These are phyloP conservation scores for Hysterangium stoloniferum DNA, from an alignment of 768 basidiomycete genomes.

Conservation along the genomic window DNA sequence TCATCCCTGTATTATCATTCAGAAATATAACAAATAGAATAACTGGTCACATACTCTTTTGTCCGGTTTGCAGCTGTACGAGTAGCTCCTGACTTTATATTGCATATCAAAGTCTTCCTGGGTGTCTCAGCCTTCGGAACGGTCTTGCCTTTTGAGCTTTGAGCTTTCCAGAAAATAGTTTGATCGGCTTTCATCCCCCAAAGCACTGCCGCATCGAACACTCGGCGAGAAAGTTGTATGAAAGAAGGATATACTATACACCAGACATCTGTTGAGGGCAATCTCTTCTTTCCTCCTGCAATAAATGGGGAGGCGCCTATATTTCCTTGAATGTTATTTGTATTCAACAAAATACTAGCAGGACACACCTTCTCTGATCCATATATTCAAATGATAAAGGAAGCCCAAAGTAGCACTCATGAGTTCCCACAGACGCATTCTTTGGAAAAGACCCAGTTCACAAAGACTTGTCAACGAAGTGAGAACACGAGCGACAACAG, in stretches of 20 bases:
- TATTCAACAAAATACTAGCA: too few relatives aligned
- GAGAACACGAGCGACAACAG: conserved; percentile 87
- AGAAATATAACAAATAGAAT: not conserved
- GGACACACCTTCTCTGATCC: conserved; percentile 88
- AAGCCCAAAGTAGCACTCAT: conserved; percentile 85
- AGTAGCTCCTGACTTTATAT: conserved; percentile 43
- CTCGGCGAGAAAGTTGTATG: conserved; percentile 49
- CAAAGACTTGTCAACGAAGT: conserved; percentile 80
- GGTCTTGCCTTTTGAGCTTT: conserved; percentile 29
- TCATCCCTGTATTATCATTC: conserved; percentile 55
- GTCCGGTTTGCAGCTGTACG: conserved; percentile 39
- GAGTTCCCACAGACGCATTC: conserved; percentile 95
- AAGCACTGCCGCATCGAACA: conserved; percentile 77
- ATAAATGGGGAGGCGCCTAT: conserved; percentile 84
- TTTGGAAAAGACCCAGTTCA: conserved; percentile 84
- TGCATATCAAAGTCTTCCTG: conserved; percentile 63
- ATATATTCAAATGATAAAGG: conserved; percentile 89
- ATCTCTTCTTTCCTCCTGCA: conserved; percentile 72
- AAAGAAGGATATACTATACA: conserved; percentile 93
- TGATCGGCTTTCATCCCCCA: conserved; percentile 87
- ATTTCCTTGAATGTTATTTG: not conserved
- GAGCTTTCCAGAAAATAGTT: too few relatives aligned
- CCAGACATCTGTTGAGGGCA: conserved; percentile 89
- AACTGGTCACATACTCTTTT: conserved; percentile 60
- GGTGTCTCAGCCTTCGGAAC: conserved; percentile 54